Evolutionary conservation across 2,329 filamentous ascomycete genomes (phyloP).

Genomic region (Alternaria metachromatica): DNA sequence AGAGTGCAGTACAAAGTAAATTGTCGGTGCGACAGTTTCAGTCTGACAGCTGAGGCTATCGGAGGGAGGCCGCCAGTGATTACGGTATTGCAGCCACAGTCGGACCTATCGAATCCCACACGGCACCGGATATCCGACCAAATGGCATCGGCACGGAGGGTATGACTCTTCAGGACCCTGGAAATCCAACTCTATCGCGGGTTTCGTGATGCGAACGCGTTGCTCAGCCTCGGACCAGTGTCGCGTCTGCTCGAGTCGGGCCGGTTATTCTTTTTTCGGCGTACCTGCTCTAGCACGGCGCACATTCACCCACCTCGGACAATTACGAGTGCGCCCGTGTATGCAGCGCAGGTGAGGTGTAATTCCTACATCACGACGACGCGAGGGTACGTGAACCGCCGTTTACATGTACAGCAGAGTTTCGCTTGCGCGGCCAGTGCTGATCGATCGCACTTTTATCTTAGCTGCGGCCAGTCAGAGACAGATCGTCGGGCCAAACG

Average conservation of each 20-base stretch:
- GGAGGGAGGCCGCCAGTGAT: neutral
- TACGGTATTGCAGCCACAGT: neutral
- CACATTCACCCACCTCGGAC: neutral
- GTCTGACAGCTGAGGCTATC: neutral
- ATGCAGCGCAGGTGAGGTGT: neutral
- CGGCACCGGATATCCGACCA: neutral
- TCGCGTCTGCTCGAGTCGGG: slow-evolving; percentile 24
- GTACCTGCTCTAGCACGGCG: neutral
- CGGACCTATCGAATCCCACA: neutral
- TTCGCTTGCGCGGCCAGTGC: slow-evolving; percentile 24
- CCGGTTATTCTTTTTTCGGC: slow-evolving; percentile 14
- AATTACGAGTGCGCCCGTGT: neutral
- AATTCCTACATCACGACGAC: neutral
- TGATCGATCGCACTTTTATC: slow-evolving; percentile 27
- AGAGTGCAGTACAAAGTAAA: neutral
- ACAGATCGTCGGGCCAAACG: slow-evolving; percentile 11
- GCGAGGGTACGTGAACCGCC: slow-evolving; percentile 12
- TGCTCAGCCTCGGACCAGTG: slow-evolving; percentile 18
- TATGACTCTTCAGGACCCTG: neutral
- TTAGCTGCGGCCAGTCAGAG: slow-evolving; percentile 32
- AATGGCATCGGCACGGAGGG: neutral
- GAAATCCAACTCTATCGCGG: slow-evolving; percentile 8
- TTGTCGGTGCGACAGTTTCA: neutral
- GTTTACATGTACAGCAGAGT: neutral
- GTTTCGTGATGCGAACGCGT: slow-evolving; percentile 15